Evolutionary conservation across 2,329 filamentous ascomycete genomes (phyloP), one percentile per base, ranked within the genome.

Genomic region (Neonectria magnoliae): DNA sequence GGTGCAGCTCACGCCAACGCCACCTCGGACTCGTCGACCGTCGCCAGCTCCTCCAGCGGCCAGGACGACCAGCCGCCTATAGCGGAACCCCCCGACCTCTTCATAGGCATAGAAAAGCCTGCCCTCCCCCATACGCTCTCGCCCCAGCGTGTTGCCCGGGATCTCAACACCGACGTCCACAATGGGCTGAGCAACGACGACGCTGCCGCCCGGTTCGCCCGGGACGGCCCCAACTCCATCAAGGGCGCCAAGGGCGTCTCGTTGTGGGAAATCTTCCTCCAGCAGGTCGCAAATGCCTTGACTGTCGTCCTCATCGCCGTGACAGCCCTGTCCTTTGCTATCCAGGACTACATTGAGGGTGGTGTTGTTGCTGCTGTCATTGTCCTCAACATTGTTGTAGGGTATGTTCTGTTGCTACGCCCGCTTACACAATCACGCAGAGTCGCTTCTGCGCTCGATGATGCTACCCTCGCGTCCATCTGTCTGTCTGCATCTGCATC

Each of bases 231-330:
- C 72, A 93, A 93, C 82, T 86, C 85, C 76, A 87, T 93, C 82
- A 87, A 90, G 80, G 87, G 88, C 80, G 87, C 89, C 83, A 88
- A 90, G 81, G 88, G 89, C 79, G 81, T 91, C 81, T 92, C 90
- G 79, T 75, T 90, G 79, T 92, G 90, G 88, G 87, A 91, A 81
- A 91, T 93, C 81, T 85, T 93, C 81, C 79, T 93, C 80, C 91
- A 90, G 76, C 91, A 93, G 82, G 86, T 93, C 72, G 91, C 90
- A 70, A 93, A 93, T 81, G 91, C 90, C 81, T 82, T 93, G 80
- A 93, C 91, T 68, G 84, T 91, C 76, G 89, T 92, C 67, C 88
- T 94, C 71, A 83, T 93, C 70, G 88, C 92, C 73, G 91, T 92
- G 73, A 93, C 92, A 88, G 89, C 88, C 64, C 81, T 88, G 64